phyloP scores from a whole-genome alignment of 176 grass and related monocot species.

The Alopecurus myosuroides region DNA sequence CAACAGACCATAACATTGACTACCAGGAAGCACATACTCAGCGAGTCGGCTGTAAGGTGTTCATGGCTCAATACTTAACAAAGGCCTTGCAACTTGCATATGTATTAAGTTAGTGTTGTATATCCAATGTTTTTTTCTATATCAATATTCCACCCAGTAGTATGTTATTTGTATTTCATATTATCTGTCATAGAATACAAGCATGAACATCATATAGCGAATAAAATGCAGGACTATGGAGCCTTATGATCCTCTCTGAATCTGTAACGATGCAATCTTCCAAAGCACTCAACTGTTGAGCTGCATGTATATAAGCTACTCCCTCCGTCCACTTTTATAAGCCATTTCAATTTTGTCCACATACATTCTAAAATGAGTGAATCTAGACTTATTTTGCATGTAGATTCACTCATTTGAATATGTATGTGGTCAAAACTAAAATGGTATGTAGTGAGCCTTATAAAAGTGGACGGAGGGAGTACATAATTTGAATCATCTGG shows the following conservation, averaged over 20 bases:
- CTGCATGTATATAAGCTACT: neutral
- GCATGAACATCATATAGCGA: neutral
- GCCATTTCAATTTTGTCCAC: no score
- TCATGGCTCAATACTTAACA: neutral
- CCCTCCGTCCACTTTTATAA: no score
- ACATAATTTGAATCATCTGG: neutral
- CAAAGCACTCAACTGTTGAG: neutral
- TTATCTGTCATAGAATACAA: neutral
- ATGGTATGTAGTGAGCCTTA: no score
- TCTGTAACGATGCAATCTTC: neutral
- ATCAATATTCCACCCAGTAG: neutral
- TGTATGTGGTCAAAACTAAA: no score
- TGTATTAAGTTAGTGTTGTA: neutral
- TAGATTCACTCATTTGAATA: no score
- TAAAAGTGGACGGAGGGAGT: no score
- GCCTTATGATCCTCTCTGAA: neutral
- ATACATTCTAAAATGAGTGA: no score
- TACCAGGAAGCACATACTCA: neutral
- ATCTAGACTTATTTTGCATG: no score
- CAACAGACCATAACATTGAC: neutral
- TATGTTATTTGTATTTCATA: neutral
- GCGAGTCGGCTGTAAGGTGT: no score
- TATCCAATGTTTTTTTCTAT: neutral
- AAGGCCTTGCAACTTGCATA: neutral
- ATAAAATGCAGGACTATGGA: neutral